These are phyloP conservation scores for Talaromyces amestolkiae DNA, from an alignment of 2,329 filamentous ascomycete genomes.

Conservation along the genomic window DNA sequence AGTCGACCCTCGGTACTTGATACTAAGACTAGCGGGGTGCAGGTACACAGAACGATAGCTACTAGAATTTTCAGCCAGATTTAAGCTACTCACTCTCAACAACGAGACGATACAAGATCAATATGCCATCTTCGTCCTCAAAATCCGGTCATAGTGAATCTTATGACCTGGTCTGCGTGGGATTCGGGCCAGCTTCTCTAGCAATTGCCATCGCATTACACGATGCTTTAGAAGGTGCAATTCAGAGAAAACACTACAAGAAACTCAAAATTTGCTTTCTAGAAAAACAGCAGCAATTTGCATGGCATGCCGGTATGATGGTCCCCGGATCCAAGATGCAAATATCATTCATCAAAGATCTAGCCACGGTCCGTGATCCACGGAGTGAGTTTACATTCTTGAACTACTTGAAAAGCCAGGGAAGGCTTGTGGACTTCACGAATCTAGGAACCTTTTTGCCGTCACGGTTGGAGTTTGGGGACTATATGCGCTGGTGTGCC, in stretches of 20 bases:
- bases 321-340: slow-evolving; percentile 94
- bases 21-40: background rate
- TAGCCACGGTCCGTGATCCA: slow-evolving; percentile 84
- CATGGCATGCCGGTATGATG: slow-evolving; percentile 95
- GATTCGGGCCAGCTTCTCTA: slow-evolving; percentile 88
- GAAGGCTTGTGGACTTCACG: slow-evolving; percentile 82
- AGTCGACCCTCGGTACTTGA: background rate
- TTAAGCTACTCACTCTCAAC: background rate
- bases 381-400: slow-evolving; percentile 90
- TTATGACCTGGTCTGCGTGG: slow-evolving; percentile 84
- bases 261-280: slow-evolving; percentile 76
- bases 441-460: slow-evolving; percentile 89
- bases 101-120: background rate
- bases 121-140: slow-evolving; percentile 3
- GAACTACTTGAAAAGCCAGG: slow-evolving; percentile 83
- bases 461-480: slow-evolving; percentile 83
- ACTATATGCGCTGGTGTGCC: slow-evolving; percentile 93
- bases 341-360: slow-evolving; percentile 94
- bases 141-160: slow-evolving; percentile 42
- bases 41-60: background rate
- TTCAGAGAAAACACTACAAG: slow-evolving; percentile 25
- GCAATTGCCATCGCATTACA: slow-evolving; percentile 86
- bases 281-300: slow-evolving; percentile 78
- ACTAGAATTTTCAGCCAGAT: background rate
- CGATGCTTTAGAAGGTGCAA: slow-evolving; percentile 61